Base-by-base conservation (phyloP, 1,284 basidiomycete species). In the Apiotrichum domesticum region DNA sequence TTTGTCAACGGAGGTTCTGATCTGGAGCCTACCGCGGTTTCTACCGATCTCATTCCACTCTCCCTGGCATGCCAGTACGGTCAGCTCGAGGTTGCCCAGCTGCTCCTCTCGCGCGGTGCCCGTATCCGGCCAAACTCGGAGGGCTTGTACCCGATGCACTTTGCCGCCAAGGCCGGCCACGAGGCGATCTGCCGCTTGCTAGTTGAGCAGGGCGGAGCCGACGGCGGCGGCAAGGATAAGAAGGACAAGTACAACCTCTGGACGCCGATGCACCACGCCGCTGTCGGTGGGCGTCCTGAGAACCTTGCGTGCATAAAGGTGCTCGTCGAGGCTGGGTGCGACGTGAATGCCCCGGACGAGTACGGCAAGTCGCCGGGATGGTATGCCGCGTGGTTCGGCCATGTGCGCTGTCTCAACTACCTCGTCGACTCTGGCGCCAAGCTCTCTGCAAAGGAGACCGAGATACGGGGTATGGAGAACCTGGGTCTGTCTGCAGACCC, bases 311-410 rank as follows among this genome's bases (percentile, higher is more conserved):
- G 90, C 71, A 83, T 98, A 51, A 78, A 80, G 46, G 82, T 90
- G 37, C 80, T 98, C 35, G 81, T 98, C 9, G 82, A 85, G 39
- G 87, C 88, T 6, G 88, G 90, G 3, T 85, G 86, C 61, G 83
- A 87, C 54, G 84, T 88, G 37, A 82, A 85, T 66, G 81, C 83
- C 29, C 78, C 81, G 43, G 96, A 98, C 75, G 96, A 99, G 75
- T 83, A 90, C 56, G 87, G 86, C 29, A 87, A 90, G 68, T 83
- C 84, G 48, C 85, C 95, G 13, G 83, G 93, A 44, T 94, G 97
- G 78, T 98, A 98, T 69, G 94, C 96, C 0, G 93, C 92, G 4
- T 99, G 96, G 95, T 91, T 92, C 68, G 96, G 96, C 2, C 92
- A 98, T 72, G 85, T 88, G 55, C 79, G 81, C 42, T 91, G 87